Evolutionary conservation across 495 filamentous ascomycete genomes (phyloP), one percentile per base, ranked within the genome.

Genomic region (Cetradonia linearis): DNA sequence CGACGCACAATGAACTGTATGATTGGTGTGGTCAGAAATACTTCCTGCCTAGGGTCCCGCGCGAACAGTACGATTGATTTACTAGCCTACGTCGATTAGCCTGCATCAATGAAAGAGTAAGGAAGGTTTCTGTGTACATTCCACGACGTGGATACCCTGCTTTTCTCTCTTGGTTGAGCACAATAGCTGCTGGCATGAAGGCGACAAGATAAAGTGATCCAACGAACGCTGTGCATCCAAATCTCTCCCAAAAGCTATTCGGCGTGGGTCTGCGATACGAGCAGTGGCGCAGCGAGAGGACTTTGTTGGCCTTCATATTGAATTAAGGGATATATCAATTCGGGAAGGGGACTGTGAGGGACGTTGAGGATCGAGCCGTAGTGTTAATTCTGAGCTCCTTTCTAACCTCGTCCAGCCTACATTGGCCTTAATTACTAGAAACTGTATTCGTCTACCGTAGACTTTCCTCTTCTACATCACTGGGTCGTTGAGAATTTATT

Each of bases 111-210:
- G 30, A 36, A 34, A 36, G 33, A 34, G 30, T 9, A 13, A 30
- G 10, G 55, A 47, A 34, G 13, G 10, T 2, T 10, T 6, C 33
- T 30, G 64, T 73, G 70, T 60, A 77, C 76, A 73, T 74, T 49
- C 70, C 72, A 52, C 67, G 67, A 58, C 70, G 69, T 18, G 73
- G 66, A 25, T 68, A 70, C 42, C 70, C 70, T 13, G 67, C 65
- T 16, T 67, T 74, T 46, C 67, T 69, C 61, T 75, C 71, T 37
- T 71, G 70, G 27, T 71, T 73, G 63, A 75, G 76, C 55, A 76
- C 75, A 13, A 77, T 63, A 16, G 76, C 76, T 11, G 76, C 75
- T 23, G 75, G 74, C 5, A 76, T 69, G 58, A 77, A 77, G 3
- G 76, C 75, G 13, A 77, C 65, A 4, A 76, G 72, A 10, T 56